A percentile compares a stretch with the other conserved stretches of the same genome.
phyloP scores from a whole-genome alignment of 1,284 basidiomycete genomes.

The Neonothopanus nambi region DNA sequence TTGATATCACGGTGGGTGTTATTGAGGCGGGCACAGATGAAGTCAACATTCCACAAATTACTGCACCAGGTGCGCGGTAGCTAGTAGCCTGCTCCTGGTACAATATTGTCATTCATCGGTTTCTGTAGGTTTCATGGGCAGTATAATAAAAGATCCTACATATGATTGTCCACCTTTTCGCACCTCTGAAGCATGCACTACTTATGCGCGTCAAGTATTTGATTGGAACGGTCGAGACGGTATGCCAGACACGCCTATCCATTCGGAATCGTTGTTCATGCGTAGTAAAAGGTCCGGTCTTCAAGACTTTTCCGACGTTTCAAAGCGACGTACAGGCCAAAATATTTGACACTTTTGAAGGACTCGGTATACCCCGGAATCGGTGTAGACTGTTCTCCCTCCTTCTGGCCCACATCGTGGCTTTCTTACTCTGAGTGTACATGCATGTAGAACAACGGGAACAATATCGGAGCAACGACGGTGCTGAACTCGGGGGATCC shows the following conservation, averaged over 20 bases:
- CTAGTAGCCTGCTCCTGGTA: neutral
- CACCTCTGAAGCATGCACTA: neutral
- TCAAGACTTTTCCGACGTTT: conserved; percentile 1
- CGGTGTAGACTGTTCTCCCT: neutral
- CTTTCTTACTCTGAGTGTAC: neutral
- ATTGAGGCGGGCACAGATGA: conserved; percentile 4
- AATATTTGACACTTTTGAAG: neutral
- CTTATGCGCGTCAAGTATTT: neutral
- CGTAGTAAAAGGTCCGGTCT: neutral
- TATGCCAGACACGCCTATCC: neutral
- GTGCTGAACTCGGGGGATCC: neutral
- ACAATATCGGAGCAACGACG: neutral
- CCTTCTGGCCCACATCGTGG: neutral
- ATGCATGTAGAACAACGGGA: neutral
- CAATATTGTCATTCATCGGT: neutral
- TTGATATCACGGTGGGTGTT: neutral
- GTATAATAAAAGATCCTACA: neutral
- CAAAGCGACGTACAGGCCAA: neutral
- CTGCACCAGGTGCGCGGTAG: conserved; percentile 1
- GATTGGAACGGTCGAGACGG: neutral
- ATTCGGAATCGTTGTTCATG: too few species aligned
- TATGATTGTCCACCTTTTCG: conserved; percentile 5
- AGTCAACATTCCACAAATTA: neutral
- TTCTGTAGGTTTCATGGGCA: neutral
- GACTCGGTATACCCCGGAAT: neutral